phyloP scores from a whole-genome alignment of 176 grass and related monocot genomes.

The Carex myosuroides region DNA sequence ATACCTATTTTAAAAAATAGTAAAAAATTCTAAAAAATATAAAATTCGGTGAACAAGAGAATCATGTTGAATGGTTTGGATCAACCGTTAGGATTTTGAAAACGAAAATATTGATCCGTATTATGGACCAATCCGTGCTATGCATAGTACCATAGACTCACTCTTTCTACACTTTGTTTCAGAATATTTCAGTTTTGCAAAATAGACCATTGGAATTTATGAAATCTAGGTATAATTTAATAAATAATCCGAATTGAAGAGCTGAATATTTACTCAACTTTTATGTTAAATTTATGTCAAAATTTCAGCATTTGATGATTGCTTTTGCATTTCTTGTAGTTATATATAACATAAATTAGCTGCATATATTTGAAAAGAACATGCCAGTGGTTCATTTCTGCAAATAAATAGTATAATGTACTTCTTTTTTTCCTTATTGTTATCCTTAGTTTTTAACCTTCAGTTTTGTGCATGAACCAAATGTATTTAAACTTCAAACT shows the following conservation, averaged over 20 bases:
- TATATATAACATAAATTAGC: neutral
- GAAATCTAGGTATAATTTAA: neutral
- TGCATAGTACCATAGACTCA: too few relatives aligned
- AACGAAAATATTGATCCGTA: too few relatives aligned
- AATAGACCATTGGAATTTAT: neutral
- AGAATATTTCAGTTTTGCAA: neutral
- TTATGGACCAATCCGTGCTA: too few relatives aligned
- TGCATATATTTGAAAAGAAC: neutral
- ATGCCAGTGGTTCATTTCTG: too few relatives aligned
- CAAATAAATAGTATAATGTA: neutral
- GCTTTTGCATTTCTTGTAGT: neutral
- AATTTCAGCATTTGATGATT: neutral
- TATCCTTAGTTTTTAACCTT: neutral
- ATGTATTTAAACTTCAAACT: neutral
- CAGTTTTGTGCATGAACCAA: neutral
- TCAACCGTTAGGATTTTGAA: too few relatives aligned
- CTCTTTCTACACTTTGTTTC: neutral
- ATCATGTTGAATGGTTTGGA: too few relatives aligned
- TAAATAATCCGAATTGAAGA: neutral
- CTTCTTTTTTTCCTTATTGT: neutral
- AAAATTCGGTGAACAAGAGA: too few relatives aligned
- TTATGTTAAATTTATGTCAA: neutral
- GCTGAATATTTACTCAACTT: neutral
- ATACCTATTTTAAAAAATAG: too few relatives aligned
- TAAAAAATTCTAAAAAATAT: too few relatives aligned